Evolutionary conservation across 1,284 basidiomycete genomes (phyloP), one percentile per base, ranked within the genome.

Genomic region (Coniferiporia weirii): DNA sequence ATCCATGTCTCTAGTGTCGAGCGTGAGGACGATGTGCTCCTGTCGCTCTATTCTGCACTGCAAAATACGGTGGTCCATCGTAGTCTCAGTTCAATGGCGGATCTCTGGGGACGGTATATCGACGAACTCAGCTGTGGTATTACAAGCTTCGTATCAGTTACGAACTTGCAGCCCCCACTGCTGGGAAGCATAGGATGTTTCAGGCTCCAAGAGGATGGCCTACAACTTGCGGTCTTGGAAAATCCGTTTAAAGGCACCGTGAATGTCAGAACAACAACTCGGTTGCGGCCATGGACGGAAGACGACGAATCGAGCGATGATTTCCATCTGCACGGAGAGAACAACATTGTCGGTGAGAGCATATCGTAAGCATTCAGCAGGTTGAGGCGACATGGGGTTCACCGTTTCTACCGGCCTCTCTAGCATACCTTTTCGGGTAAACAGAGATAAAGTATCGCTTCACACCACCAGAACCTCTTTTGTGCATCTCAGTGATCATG

Each of bases 81-180:
- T 54, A 9, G 17, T 54, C 20, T 54, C 15, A 10, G 46, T 27
- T 22, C 13, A 8, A n/a, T 54, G 43, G 8, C 40, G 19, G 32
- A 3, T 46, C 53, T 46, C 7, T 54, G 44, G 53, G 53, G 53
- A 4, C 44, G 34, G 40, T 54, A 54, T 32, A 54, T 46, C 22
- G 53, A 54, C 34, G 53, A 54, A 34, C 53, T 54, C 53, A 54
- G 32, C 10, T 54, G 19, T 22, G 53, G 53, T 6, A 54, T 54
- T 15, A 35, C 53, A 1, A 54, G 53, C 43, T 54, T 54, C 27
- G 53, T 54, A n/a, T 32, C 40, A 22, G 53, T 54, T 32, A 46
- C 53, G 19, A 54, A 54, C 34, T 32, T n/a, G 12, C 43, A 54
- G 10, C 53, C 53, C n/a, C 53, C 43, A 46, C 22, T 34, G 27